Conservation (phyloP, 768 basidiomycete species). For the Rubroboletus satanas region DNA sequence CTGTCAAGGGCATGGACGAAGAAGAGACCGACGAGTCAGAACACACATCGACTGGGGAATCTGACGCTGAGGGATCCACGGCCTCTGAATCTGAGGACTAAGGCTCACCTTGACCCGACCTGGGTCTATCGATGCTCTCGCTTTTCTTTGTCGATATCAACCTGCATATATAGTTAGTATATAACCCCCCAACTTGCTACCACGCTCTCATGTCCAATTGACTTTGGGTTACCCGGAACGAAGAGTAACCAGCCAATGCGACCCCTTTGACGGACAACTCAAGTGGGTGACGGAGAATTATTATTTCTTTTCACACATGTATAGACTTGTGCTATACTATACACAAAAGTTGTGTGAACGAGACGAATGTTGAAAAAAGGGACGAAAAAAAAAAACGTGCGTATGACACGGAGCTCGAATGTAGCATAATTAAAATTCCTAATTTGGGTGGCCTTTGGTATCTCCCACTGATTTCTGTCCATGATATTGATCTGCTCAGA, state of each 20-base stretch:
- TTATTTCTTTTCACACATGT: too few relatives aligned
- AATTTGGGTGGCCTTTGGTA: too few relatives aligned
- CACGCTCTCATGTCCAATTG: background rate
- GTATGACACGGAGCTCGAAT: too few relatives aligned
- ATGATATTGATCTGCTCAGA: too few relatives aligned
- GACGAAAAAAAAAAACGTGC: too few relatives aligned
- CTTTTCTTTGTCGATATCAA: background rate
- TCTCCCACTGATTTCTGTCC: too few relatives aligned
- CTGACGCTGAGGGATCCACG: constrained; percentile 3
- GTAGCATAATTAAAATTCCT: too few relatives aligned
- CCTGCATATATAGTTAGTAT: background rate
- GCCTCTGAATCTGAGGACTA: background rate
- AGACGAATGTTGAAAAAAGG: too few relatives aligned
- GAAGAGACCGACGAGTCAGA: constrained; percentile 4
- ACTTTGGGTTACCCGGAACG: background rate
- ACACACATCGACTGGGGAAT: background rate
- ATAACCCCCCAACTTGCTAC: background rate
- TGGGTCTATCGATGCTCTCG: background rate
- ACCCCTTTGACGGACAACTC: background rate
- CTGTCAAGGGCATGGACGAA: constrained; percentile 19
- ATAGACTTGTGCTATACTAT: too few relatives aligned
- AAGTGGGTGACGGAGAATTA: too few relatives aligned
- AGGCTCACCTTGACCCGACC: background rate
- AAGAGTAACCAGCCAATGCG: background rate
- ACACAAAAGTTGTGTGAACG: too few relatives aligned